Evolutionary conservation across 352 stramenopile genomes (phyloP), one percentile per base, ranked within the genome.

Genomic region (Globisporangium apiculatum): DNA sequence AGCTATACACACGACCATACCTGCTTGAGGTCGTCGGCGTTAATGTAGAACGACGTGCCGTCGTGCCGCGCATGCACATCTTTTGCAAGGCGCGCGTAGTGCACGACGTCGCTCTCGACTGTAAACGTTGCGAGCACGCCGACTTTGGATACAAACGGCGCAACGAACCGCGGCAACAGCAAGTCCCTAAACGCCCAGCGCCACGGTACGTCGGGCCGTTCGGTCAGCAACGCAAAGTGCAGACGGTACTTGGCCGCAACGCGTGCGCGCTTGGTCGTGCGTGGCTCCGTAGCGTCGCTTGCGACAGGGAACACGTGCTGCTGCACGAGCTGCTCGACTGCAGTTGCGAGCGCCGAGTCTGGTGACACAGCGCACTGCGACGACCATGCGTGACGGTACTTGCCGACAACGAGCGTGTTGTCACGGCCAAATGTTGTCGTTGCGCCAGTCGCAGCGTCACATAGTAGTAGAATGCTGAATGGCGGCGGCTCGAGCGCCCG

Each of bases 301-400:
- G 43, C 48, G 8, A 45, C 35, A 5, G 69, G 67, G 56, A 76
- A 83, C 17, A 86, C 65, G 48, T 88, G 69, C 6, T 53, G 57
- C 42, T 73, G 60, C 41, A 71, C 46, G 15, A 91, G 57, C 31
- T 60, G 61, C 35, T 75, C 73, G 10, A 86, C 60, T 9, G 75
- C 66, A 9, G 24, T 50, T 47, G 71, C 64, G 43, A 82, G 18
- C 9, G 43, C 64, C 14, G 67, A 66, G 15, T 69, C 65, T 31
- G 55, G 58, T 47, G 40, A 47, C 24, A 73, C 31, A 55, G 69
- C 45, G 37, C 67, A 81, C 40, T 61, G 57, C 36, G 35, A 66
- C 7, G 75, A 73, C 77, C 76, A 93, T n/a, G 75, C 83, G 57
- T 91, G 79, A 9, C 72, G 79, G 58, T 89, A 59, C 41, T 80